A percentile compares a stretch with the other conserved stretches of the same genome.
These are phyloP conservation scores for Salvia miltiorrhiza DNA, from an alignment of 257 asterid genomes.

Conservation along the genomic window DNA sequence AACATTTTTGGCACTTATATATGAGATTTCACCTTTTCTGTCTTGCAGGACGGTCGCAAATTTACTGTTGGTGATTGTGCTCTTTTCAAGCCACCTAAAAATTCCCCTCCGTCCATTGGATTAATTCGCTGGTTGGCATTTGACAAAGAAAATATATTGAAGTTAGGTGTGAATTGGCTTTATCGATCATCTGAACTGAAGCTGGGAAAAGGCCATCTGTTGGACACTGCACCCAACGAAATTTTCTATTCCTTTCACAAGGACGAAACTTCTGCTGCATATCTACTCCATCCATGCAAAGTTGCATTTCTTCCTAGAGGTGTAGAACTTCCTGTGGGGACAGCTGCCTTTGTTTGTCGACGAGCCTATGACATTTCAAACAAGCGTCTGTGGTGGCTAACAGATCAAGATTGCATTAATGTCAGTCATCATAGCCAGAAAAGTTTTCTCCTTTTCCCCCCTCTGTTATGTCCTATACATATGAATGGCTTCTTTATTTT, in stretches of 20 bases:
- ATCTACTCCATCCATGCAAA: constrained; percentile 86
- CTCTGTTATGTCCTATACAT: neutral
- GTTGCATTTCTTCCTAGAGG: constrained; percentile 94
- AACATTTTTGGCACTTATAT: neutral
- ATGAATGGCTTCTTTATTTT: neutral
- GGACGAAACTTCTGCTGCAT: constrained; percentile 77
- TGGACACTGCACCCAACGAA: constrained; percentile 78
- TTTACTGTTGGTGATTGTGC: constrained; percentile 70
- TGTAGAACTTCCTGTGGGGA: constrained; percentile 66
- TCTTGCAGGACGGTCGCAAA: constrained; percentile 66
- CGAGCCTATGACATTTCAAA: constrained; percentile 64
- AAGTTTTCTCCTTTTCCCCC: constrained; percentile 14
- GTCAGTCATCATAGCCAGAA: constrained; percentile 51
- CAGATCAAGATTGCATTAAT: constrained; percentile 72
- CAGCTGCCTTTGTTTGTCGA: constrained; percentile 78
- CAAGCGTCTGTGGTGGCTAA: constrained; percentile 74
- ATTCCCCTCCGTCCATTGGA: constrained; percentile 73
- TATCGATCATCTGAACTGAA: constrained; percentile 67
- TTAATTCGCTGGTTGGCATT: constrained; percentile 52
- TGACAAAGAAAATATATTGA: constrained; percentile 41
- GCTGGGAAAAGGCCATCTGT: constrained; percentile 48
- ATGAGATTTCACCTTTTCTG: neutral
- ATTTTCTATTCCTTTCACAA: constrained; percentile 75
- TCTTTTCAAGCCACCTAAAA: constrained; percentile 65
- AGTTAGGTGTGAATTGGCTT: constrained; percentile 74